Percentiles rank a stretch among this genome's conserved stretches.
These are phyloP conservation scores for Hypoxylon sp. DNA, from an alignment of 2,329 filamentous ascomycete genomes.

Conservation along the genomic window DNA sequence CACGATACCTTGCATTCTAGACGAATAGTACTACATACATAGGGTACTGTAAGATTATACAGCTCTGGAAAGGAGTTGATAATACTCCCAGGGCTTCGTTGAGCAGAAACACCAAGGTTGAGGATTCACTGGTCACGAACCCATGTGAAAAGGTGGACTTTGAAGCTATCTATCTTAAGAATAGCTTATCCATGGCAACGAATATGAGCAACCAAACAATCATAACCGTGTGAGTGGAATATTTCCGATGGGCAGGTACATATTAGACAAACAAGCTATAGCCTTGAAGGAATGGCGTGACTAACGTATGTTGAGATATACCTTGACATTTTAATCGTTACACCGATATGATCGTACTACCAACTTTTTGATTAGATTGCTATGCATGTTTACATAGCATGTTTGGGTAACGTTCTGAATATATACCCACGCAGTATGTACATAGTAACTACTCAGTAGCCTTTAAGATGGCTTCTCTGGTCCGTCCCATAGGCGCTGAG, in stretches of 20 bases:
- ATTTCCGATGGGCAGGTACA: conserved; percentile 3
- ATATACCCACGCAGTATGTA: neutral
- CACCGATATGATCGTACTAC: conserved; percentile 20
- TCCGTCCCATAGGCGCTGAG: conserved; percentile 3
- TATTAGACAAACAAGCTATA: conserved; percentile 8
- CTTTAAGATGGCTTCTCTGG: neutral
- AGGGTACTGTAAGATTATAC: neutral
- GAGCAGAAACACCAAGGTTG: neutral
- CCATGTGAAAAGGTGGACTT: neutral
- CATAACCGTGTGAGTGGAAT: neutral
- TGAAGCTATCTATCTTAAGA: neutral
- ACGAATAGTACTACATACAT: neutral
- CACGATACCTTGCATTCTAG: neutral
- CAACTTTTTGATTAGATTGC: conserved; percentile 16
- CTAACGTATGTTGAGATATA: conserved; percentile 18
- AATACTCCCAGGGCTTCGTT: neutral
- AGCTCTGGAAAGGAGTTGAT: neutral
- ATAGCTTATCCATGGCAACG: neutral
- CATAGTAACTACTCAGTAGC: neutral
- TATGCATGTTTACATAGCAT: conserved; percentile 3
- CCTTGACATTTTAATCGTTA: conserved; percentile 17
- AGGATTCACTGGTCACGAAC: neutral
- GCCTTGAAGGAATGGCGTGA: conserved; percentile 11
- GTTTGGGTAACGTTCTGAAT: neutral
- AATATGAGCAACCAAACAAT: neutral